These are phyloP conservation scores for Phaeosphaeriaceae sp. DNA, from an alignment of 2,329 filamentous ascomycete genomes.

Conservation along the genomic window DNA sequence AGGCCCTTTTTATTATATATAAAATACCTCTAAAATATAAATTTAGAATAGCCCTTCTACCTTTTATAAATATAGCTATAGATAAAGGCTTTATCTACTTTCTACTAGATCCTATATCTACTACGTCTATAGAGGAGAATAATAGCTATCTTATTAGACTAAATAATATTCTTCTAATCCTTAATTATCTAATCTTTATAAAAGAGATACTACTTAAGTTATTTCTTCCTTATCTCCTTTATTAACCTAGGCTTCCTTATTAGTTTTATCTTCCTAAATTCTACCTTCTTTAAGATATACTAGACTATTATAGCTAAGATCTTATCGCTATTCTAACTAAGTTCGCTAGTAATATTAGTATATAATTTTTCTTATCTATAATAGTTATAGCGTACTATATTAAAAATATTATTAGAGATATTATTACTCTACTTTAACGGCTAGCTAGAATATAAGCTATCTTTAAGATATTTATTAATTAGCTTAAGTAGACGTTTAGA, in stretches of 20 bases:
- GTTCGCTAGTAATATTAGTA: not conserved
- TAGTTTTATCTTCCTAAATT: too few relatives aligned
- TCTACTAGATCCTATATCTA: conserved; percentile 10
- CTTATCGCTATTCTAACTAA: too few relatives aligned
- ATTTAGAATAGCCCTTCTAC: conserved; percentile 14
- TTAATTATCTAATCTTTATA: too few relatives aligned
- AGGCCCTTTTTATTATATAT: conserved; percentile 4
- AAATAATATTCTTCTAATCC: conserved; percentile 19
- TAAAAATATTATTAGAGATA: not conserved
- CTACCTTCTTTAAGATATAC: too few relatives aligned
- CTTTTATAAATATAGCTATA: conserved; percentile 10
- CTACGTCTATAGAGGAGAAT: conserved; percentile 6
- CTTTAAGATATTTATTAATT: conserved; percentile 5
- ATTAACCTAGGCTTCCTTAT: too few relatives aligned
- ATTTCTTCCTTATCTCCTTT: too few relatives aligned
- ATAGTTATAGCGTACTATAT: conserved; percentile 9
- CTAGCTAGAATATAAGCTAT: conserved; percentile 4
- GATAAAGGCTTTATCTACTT: conserved; percentile 9
- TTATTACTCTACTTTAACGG: conserved; percentile 11
- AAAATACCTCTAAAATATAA: not conserved
- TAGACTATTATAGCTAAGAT: too few relatives aligned
- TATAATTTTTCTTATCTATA: conserved; percentile 12
- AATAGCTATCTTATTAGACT: too few relatives aligned
- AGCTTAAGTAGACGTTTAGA: conserved; percentile 5
- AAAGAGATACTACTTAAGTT: too few relatives aligned